Conservation (phyloP, 192 early-diverging fungal species). For the Tieghemiomyces parasiticus region DNA sequence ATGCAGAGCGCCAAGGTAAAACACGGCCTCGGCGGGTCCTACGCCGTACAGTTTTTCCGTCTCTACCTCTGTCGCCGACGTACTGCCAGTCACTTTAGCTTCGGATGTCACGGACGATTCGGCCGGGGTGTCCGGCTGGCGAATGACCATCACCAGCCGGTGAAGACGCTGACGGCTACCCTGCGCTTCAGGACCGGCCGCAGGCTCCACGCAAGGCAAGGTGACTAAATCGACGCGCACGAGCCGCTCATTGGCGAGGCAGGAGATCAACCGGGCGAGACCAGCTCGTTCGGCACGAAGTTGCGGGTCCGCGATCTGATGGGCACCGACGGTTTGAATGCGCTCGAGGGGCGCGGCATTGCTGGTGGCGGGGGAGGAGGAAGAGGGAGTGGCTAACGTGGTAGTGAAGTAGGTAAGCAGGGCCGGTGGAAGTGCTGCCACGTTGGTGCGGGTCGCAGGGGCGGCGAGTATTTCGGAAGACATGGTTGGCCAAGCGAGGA, state of each 20-base stretch:
- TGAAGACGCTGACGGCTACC: slow-evolving; percentile 13
- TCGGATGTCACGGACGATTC: slow-evolving; percentile 14
- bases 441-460: too few species aligned
- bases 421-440: too few species aligned
- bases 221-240: slow-evolving; percentile 25
- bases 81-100: slow-evolving; percentile 14
- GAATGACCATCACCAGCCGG: slow-evolving; percentile 12
- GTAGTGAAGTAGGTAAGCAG: too few species aligned
- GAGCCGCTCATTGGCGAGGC: slow-evolving; percentile 37
- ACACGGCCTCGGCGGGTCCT: background rate
- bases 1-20: background rate
- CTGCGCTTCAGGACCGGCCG: background rate
- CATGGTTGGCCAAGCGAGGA: too few species aligned
- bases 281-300: slow-evolving; percentile 34
- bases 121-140: slow-evolving; percentile 15
- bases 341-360: too few species aligned
- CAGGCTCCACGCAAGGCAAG: background rate
- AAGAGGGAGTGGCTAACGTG: too few species aligned
- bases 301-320: too few species aligned
- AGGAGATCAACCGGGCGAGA: slow-evolving; percentile 35
- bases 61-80: slow-evolving; percentile 14
- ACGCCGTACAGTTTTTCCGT: slow-evolving; percentile 11
- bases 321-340: too few species aligned
- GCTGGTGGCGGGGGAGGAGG: too few species aligned
- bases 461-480: too few species aligned